phyloP scores from a whole-genome alignment of 805 yeast species.

The Kuraishia molischiana region DNA sequence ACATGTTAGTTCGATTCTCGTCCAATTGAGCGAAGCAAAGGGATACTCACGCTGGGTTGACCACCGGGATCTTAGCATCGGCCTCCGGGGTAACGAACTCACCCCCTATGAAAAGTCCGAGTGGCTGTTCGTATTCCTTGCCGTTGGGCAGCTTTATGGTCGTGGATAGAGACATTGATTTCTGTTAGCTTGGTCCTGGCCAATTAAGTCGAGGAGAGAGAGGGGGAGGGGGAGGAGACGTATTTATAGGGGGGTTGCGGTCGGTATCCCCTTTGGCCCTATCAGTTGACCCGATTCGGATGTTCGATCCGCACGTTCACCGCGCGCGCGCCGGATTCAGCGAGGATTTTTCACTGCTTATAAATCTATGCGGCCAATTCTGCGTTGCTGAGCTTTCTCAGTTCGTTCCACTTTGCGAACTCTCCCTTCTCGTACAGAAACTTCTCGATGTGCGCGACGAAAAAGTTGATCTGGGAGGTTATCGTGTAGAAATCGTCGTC shows the following conservation, averaged over 20 bases:
- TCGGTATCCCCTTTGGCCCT: neutral
- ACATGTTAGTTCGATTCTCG: slow-evolving; percentile 11
- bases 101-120: slow-evolving; percentile 53
- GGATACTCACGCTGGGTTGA: slow-evolving; percentile 14
- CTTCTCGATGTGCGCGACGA: slow-evolving; percentile 21
- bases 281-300: neutral
- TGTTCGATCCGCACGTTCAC: no score
- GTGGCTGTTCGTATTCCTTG: slow-evolving; percentile 20
- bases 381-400: slow-evolving; percentile 2
- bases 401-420: slow-evolving; percentile 15
- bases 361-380: no score
- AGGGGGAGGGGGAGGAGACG: no score
- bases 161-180: slow-evolving; percentile 3
- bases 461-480: slow-evolving; percentile 21
- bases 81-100: slow-evolving; percentile 36
- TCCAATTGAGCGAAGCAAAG: neutral
- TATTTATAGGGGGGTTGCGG: neutral
- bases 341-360: neutral
- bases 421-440: slow-evolving; percentile 17
- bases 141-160: slow-evolving; percentile 21
- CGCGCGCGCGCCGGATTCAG: neutral
- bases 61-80: slow-evolving; percentile 12
- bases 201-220: no score
- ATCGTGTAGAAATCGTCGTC: slow-evolving; percentile 12
- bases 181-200: no score